These are phyloP conservation scores for Macrolepiota fuliginosa DNA, from an alignment of 768 basidiomycete species.

Conservation along the genomic window DNA sequence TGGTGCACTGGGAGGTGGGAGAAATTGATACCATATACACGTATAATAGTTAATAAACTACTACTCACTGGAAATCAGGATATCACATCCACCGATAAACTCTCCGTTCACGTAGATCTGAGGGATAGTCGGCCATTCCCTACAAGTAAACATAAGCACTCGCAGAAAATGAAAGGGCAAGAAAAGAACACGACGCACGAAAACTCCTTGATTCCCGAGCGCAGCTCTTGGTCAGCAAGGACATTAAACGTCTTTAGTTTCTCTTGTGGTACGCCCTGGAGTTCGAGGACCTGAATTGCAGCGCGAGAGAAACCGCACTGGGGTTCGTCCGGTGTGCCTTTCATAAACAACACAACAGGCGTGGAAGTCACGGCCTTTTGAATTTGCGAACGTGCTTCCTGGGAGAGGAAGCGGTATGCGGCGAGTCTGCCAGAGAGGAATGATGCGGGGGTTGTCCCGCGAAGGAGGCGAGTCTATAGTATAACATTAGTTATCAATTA, in stretches of 20 bases:
- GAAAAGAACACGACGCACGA: slow-evolving; percentile 70
- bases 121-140: slow-evolving; percentile 98
- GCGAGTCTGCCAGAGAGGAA: slow-evolving; percentile 23
- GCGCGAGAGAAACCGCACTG: slow-evolving; percentile 97
- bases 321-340: slow-evolving; percentile 83
- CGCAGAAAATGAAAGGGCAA: neutral
- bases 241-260: slow-evolving; percentile 92
- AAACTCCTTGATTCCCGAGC: slow-evolving; percentile 91
- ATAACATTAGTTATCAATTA: neutral
- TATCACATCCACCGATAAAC: slow-evolving; percentile 97
- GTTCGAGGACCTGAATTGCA: slow-evolving; percentile 84
- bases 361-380: slow-evolving; percentile 68
- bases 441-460: slow-evolving; percentile 26
- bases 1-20: slow-evolving; percentile 77
- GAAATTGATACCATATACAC: neutral
- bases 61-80: slow-evolving; percentile 81
- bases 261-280: slow-evolving; percentile 75
- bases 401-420: slow-evolving; percentile 52
- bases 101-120: slow-evolving; percentile 94
- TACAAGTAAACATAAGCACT: slow-evolving; percentile 26
- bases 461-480: slow-evolving; percentile 22
- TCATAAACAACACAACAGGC: slow-evolving; percentile 97
- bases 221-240: slow-evolving; percentile 78
- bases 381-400: slow-evolving; percentile 61
- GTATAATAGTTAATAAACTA: slow-evolving; percentile 6